A percentile compares a stretch with the other conserved stretches of the same genome.
phyloP scores from a whole-genome alignment of 2,329 filamentous ascomycete species.

The Fusarium pseudoanthophilum region DNA sequence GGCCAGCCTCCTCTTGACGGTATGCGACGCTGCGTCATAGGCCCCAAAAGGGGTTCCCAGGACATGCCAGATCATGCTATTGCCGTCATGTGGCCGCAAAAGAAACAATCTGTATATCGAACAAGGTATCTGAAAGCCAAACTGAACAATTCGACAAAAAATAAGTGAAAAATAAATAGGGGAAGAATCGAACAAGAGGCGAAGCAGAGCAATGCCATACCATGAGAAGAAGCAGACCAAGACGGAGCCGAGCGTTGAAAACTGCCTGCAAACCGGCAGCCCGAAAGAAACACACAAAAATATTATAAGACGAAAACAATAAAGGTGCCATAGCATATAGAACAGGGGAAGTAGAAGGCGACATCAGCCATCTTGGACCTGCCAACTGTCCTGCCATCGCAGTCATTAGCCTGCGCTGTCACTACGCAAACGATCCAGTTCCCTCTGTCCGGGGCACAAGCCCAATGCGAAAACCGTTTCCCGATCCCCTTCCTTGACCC shows the following conservation, averaged over 20 bases:
- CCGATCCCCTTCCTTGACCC: slow-evolving; percentile 44
- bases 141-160: slow-evolving; percentile 38
- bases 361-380: slow-evolving; percentile 61
- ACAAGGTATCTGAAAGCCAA: slow-evolving; percentile 67
- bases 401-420: slow-evolving; percentile 58
- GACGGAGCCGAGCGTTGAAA: slow-evolving; percentile 22
- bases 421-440: slow-evolving; percentile 47
- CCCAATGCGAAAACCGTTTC: slow-evolving; percentile 45
- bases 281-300: slow-evolving; percentile 28
- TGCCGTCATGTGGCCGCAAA: slow-evolving; percentile 43
- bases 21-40: slow-evolving; percentile 19
- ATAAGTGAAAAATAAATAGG: slow-evolving; percentile 38
- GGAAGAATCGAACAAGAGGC: slow-evolving; percentile 41
- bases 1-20: slow-evolving; percentile 46
- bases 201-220: slow-evolving; percentile 38
- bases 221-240: neutral
- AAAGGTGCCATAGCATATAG: slow-evolving; percentile 53
- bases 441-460: slow-evolving; percentile 43
- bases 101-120: slow-evolving; percentile 62
- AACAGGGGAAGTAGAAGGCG: slow-evolving; percentile 55
- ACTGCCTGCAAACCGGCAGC: slow-evolving; percentile 14
- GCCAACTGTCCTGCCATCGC: slow-evolving; percentile 57
- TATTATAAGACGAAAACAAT: slow-evolving; percentile 47
- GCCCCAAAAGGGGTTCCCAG: slow-evolving; percentile 20
- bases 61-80: slow-evolving; percentile 31